A percentile compares a stretch with the other conserved stretches of the same genome.
Evolutionary conservation across 805 yeast species (phyloP).

Genomic region (Komagataella populi): DNA sequence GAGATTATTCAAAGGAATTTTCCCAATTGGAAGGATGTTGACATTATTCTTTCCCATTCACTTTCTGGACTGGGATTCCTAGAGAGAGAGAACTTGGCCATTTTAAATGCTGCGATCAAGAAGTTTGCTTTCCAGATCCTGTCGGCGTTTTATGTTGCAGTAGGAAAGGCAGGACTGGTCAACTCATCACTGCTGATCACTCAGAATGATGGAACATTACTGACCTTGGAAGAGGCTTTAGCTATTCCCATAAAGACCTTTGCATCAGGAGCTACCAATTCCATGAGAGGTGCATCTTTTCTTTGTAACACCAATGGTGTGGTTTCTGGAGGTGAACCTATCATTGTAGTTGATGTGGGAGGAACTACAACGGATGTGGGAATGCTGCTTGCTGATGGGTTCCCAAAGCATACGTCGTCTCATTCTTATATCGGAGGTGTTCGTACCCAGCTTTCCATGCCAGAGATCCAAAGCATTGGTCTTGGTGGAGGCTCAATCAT

Average conservation of each 20-base stretch:
- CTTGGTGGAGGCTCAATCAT: constrained; percentile 38
- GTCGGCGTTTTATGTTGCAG: constrained; percentile 22
- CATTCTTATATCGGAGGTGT: constrained; percentile 32
- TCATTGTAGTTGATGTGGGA: constrained; percentile 33
- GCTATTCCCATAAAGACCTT: constrained; percentile 30
- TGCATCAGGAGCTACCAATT: constrained; percentile 35
- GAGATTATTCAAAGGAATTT: constrained; percentile 18
- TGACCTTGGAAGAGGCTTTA: constrained; percentile 24
- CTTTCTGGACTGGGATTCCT: constrained; percentile 30
- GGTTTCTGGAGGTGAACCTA: constrained; percentile 9
- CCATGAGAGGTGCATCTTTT: constrained; percentile 33
- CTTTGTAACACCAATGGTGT: constrained; percentile 11
- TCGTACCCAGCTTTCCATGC: constrained; percentile 35
- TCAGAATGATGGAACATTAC: constrained; percentile 35
- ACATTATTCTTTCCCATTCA: constrained; percentile 22
- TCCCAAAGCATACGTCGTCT: constrained; percentile 31
- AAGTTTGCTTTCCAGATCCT: constrained; percentile 27
- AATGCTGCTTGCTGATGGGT: constrained; percentile 26
- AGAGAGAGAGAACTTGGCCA: constrained; percentile 33
- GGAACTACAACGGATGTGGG: constrained; percentile 42
- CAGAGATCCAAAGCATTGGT: constrained; percentile 34
- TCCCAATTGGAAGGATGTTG: constrained; percentile 14
- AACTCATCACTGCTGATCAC: constrained; percentile 25
- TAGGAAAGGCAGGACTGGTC: constrained; percentile 18
- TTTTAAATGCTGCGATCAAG: constrained; percentile 30